Base-by-base conservation (phyloP, 2,329 filamentous ascomycete species). In the Cladophialophora psammophila region DNA sequence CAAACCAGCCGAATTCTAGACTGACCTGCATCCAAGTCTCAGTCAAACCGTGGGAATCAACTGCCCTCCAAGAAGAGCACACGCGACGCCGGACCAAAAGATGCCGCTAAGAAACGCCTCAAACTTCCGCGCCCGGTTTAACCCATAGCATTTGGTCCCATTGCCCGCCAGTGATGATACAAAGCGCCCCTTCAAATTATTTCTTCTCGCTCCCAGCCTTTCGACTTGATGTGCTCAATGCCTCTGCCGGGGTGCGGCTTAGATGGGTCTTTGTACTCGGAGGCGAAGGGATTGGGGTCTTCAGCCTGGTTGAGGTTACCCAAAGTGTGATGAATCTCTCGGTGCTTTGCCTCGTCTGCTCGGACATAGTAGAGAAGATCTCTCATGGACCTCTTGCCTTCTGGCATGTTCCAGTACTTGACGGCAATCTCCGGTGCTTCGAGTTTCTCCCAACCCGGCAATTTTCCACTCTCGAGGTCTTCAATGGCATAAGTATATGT, bases 241-340 rank as follows among this genome's bases (percentile, higher is more conserved):
- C 86, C 88, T 78, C 91, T 91, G 0, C 87, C 87, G 3, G 90
- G 91, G 72, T 94, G 92, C 31, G 88, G 86, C 69, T 83, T 83
- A 5, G 81, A 81, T 13, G 83, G 82, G 69, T 93, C 87, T 79
- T 91, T 92, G 82, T 94, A 97, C 73, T 89, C 85, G 78, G 89
- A 91, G 54, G 92, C 90, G 75, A 95, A 99, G 2, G 95, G 95
- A 75, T 99, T 99, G 1, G 94, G 94, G 75, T 99, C 95, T 38
- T 89, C 85, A 60, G 87, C 88, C 76, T 95, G 93, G 72, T 96
- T 84, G 66, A 99, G 83, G 76, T 98, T 98, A 60, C 91, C 89
- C 50, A 99, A 81, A 0, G 95, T 98, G 78, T 99, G 95, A 80
- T 99, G 98, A 73, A 98, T 94, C 76, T 97, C 95, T 38, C 95